Conservation (phyloP, 495 filamentous ascomycete genomes). For the Podospora sp. region DNA sequence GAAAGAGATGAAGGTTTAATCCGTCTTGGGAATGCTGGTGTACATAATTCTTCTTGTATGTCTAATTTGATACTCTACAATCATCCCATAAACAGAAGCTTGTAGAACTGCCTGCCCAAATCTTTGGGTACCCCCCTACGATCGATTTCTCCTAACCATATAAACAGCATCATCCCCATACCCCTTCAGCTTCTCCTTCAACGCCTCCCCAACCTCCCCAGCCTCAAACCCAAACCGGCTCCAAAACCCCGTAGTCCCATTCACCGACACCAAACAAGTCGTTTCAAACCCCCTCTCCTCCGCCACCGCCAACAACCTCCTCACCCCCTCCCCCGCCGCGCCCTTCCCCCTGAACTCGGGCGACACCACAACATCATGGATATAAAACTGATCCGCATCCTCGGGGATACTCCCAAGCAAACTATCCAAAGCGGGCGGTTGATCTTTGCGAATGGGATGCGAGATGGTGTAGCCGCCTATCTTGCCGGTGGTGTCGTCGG, state of each 20-base stretch:
- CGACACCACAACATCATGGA: constrained; percentile 43
- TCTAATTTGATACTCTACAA: too few relatives aligned
- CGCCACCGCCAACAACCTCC: constrained; percentile 23
- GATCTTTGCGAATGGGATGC: constrained; percentile 36
- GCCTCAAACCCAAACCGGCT: constrained; percentile 36
- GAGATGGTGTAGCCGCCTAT: constrained; percentile 40
- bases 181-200: constrained; percentile 32
- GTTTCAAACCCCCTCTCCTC: constrained; percentile 26
- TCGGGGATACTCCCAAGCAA: constrained; percentile 31
- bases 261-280: constrained; percentile 39
- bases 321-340: constrained; percentile 26
- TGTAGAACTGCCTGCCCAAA: too few relatives aligned
- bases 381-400: constrained; percentile 42
- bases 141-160: not conserved
- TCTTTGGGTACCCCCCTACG: too few relatives aligned
- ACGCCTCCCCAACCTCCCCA: constrained; percentile 19
- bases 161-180: constrained; percentile 38
- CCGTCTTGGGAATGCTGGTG: not conserved
- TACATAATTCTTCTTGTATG: too few relatives aligned
- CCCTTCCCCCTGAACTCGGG: constrained; percentile 32
- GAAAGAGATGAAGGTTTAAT: not conserved
- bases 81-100: too few relatives aligned
- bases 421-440: constrained; percentile 38
- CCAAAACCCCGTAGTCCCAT: constrained; percentile 40
- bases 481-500: not conserved